A percentile compares a stretch with the other conserved stretches of the same genome.
Conservation (phyloP, 768 basidiomycete genomes). For the Lactarius psammicola region DNA sequence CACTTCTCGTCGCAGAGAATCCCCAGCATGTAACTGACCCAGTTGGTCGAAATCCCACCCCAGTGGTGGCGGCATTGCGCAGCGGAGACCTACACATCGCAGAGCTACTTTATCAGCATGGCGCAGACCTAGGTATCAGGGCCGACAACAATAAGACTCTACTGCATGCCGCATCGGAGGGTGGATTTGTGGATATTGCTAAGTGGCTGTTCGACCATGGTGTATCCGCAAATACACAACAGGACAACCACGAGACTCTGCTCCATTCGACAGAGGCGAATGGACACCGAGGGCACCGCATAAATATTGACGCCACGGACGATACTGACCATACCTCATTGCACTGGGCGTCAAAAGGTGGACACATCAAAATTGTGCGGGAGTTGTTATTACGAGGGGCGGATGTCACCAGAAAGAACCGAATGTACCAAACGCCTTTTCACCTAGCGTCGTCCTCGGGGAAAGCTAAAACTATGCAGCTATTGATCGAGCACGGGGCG, state of each 20-base stretch:
- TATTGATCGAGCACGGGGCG: background rate
- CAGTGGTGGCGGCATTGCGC: background rate
- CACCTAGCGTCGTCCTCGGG: background rate
- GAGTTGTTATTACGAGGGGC: background rate
- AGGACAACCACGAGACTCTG: background rate
- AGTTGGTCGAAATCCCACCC: background rate
- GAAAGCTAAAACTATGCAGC: background rate
- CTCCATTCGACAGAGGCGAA: background rate
- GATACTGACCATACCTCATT: background rate
- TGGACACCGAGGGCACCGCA: background rate
- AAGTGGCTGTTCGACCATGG: background rate
- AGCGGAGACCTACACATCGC: background rate
- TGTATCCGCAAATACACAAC: background rate
- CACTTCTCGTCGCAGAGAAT: background rate
- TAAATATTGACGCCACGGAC: rapidly evolving
- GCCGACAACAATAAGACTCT: background rate
- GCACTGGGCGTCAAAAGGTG: background rate
- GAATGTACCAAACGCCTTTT: background rate
- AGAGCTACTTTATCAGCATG: background rate
- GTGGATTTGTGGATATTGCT: background rate
- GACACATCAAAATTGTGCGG: background rate
- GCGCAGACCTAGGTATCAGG: background rate
- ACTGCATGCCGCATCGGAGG: background rate
- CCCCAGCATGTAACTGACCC: background rate
- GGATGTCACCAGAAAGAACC: background rate